Base-by-base conservation (phyloP, 1,284 basidiomycete species). In the Pulchroboletus neoregius region DNA sequence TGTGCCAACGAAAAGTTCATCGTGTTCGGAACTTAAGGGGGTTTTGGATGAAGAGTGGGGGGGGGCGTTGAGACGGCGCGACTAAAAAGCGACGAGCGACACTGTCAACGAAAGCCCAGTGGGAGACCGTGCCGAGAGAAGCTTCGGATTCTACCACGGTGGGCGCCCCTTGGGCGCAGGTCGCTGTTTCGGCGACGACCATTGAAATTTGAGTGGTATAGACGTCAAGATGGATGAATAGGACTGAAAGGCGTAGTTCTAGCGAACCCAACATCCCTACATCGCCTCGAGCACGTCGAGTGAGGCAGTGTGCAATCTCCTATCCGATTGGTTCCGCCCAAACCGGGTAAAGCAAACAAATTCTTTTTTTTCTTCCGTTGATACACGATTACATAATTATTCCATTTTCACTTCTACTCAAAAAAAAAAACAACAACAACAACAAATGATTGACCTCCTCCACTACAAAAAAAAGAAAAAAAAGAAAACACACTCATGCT, bases 131-230 rank as follows among this genome's bases (percentile, higher is more conserved):
- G 61, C 63, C 62, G 53, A 66, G 63, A 58, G 53, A 63, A 65
- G 62, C 11, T 42, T 27, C 52, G 50, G 56, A 62, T 63, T 63
- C 55, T 67, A 54, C 65, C 62, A 67, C 65, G 65, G 23, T 61
- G 60, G 41, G 60, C 63, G 63, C 51, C 55, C 46, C 11, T 18
- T 46, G 33, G 42, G 33, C 36, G 37, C 46, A 44, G 41, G 13
- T 48, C 18, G 38, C 42, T 23, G 43, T 44, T 45, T 46, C 22
- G 6, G 13, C 32, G 32, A 39, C 18, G 31, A 16, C 26, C 39
- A 44, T 46, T 37, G 45, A 6, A 31, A 33, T 35, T 20, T 24
- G n/a, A 11, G 35, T 18, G 45, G 27, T 32, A 37, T 30, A 38
- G 48, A 50, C 42, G 47, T 51, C 38, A 32, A 23, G 5, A 11